These are phyloP conservation scores for Verticillium nubilum DNA, from an alignment of 2,329 filamentous ascomycete genomes.

Conservation along the genomic window DNA sequence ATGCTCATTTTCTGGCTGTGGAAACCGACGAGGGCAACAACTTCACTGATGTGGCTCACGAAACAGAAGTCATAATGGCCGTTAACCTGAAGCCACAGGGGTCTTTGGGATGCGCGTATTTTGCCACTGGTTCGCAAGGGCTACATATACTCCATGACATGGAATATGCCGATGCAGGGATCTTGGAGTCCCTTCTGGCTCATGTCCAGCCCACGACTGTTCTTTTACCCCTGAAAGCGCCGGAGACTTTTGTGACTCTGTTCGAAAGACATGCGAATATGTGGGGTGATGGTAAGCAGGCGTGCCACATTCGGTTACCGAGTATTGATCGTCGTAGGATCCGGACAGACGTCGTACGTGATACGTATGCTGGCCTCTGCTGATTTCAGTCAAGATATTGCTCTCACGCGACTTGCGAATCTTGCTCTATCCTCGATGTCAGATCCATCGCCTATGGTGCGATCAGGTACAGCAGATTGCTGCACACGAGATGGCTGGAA, in stretches of 20 bases:
- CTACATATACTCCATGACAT: constrained; percentile 76
- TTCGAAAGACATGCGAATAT: constrained; percentile 16
- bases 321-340: not conserved
- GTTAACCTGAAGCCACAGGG: constrained; percentile 67
- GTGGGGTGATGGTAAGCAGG: constrained; percentile 7
- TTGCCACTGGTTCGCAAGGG: constrained; percentile 62
- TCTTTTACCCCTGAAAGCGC: constrained; percentile 43
- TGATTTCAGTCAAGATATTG: constrained; percentile 67
- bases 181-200: constrained; percentile 56
- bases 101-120: constrained; percentile 80
- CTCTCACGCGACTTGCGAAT: constrained; percentile 59
- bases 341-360: constrained; percentile 16
- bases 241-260: constrained; percentile 29
- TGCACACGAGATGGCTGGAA: not conserved
- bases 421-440: constrained; percentile 41
- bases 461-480: not conserved
- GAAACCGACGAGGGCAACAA: not conserved
- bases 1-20: not conserved
- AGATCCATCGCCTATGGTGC: not conserved
- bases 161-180: constrained; percentile 59
- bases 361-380: constrained; percentile 64
- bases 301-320: not conserved
- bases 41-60: not conserved
- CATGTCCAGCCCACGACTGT: constrained; percentile 51
- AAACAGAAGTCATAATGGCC: constrained; percentile 67